Base-by-base conservation (phyloP, 108 stramenopile genomes). In the Cyclotella kingstonii region DNA sequence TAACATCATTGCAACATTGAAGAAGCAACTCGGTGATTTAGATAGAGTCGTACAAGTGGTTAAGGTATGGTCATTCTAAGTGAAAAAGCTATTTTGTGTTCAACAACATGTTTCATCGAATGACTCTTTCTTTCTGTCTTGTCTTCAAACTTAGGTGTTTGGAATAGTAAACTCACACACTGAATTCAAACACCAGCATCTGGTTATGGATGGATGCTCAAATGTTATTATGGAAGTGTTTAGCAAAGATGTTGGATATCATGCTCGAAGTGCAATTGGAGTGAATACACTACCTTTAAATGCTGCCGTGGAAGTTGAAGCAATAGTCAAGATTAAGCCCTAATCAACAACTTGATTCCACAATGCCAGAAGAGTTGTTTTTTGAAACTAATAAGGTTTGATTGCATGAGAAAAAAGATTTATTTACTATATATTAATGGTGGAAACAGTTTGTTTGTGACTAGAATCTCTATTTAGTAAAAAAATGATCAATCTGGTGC, bases 191-290 rank as follows among this genome's bases (percentile, higher is more conserved):
- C 68, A 81, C 23, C 91, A 92, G 42, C 91, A 92, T 63, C 56
- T 84, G 42, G 85, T 92, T 14, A 87, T 92, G 87, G 84, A 92
- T 71, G 91, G 91, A 15, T 89, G 87, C 55, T 86, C 84, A 2
- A 87, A 92, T 68, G 41, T 89, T 21, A 67, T 92, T 7, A 87
- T 92, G 85, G 83, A 89, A 52, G 72, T 92, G 12, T 92, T 92
- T 71, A 84, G 75, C 3, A 85, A 87, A 39, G 68, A 78, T 5
- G 70, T 85, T 62, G 91, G 91, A 44, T 92, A 87, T 66, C 91
- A 92, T 66, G 91, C 91, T 10, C 59, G 91, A 42, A 84, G 83
- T 48, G 91, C 91, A 0, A 92, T 92, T 41, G 91, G 91, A 38
- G 87, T 86, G 3, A 85, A 66, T 45, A 89, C 91, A 0, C 59